These are phyloP conservation scores for Ogataea siamensis DNA, from an alignment of 805 yeast genomes.

Conservation along the genomic window DNA sequence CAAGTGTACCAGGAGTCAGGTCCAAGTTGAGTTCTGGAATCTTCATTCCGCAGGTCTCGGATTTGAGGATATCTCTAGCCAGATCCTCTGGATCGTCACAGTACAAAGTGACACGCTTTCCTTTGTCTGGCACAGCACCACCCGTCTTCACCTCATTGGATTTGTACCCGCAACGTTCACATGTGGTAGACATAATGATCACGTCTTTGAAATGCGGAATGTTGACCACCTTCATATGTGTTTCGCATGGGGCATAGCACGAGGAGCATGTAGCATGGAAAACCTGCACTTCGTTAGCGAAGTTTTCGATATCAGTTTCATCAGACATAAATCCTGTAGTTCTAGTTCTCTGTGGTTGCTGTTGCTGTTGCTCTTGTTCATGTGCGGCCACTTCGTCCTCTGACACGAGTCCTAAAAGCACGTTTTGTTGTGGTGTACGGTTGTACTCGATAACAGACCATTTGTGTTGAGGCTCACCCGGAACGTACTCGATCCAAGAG, in stretches of 20 bases:
- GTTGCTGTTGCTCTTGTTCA: slow-evolving; percentile 37
- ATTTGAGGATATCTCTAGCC: slow-evolving; percentile 89
- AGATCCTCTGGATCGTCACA: slow-evolving; percentile 91
- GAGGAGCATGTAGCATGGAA: slow-evolving; percentile 91
- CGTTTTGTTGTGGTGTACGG: slow-evolving; percentile 87
- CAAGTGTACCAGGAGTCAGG: slow-evolving; percentile 92
- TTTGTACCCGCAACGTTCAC: slow-evolving; percentile 91
- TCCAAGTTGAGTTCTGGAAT: slow-evolving; percentile 90
- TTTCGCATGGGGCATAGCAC: slow-evolving; percentile 77
- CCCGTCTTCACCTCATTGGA: slow-evolving; percentile 98
- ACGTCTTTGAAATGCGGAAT: slow-evolving; percentile 99
- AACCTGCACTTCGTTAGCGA: slow-evolving; percentile 86
- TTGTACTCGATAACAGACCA: slow-evolving; percentile 83
- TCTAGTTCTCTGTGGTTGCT: slow-evolving; percentile 33
- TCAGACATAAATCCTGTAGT: slow-evolving; percentile 64
- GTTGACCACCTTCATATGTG: slow-evolving; percentile 95
- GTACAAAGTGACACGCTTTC: slow-evolving; percentile 66
- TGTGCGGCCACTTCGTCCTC: slow-evolving; percentile 61
- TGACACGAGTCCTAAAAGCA: slow-evolving; percentile 74
- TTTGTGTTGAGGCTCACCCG: slow-evolving; percentile 84
- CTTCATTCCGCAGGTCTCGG: slow-evolving; percentile 84
- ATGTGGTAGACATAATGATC: slow-evolving; percentile 90
- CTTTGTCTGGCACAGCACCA: slow-evolving; percentile 88
- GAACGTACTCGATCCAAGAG: slow-evolving; percentile 89
- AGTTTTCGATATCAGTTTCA: slow-evolving; percentile 78